Evolutionary conservation across 441 rosid species (phyloP).

Genomic region (Syzygium malaccense): DNA sequence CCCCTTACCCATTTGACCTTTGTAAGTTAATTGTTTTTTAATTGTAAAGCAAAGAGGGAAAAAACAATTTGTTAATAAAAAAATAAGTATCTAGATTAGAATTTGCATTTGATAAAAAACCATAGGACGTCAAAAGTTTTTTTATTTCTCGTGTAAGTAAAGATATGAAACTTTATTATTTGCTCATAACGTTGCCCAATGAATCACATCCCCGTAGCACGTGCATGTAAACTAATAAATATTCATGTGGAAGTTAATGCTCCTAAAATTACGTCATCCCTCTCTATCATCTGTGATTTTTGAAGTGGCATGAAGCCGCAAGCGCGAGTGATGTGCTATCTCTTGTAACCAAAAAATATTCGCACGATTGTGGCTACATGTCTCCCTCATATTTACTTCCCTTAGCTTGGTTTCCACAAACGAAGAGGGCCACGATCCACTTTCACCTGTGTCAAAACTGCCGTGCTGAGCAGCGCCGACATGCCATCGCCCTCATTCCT

Average conservation of each 20-base stretch:
- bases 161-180: neutral
- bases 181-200: neutral
- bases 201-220: neutral
- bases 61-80: neutral
- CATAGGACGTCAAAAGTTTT: neutral
- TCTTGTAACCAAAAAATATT: neutral
- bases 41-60: neutral
- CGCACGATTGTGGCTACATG: neutral
- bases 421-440: neutral
- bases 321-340: neutral
- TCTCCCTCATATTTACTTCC: neutral
- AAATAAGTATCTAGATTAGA: neutral
- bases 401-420: neutral
- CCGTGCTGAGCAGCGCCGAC: neutral
- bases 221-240: neutral
- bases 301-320: neutral
- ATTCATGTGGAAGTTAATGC: neutral
- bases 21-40: neutral
- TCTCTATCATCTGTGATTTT: neutral
- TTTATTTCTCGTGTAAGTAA: neutral
- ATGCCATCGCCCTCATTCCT: neutral
- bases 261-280: neutral
- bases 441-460: neutral
- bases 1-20: neutral
- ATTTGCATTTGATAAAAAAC: neutral